A percentile compares a stretch with the other conserved stretches of the same genome.
phyloP scores from a whole-genome alignment of 1,139 yeast species.

The Suzukiozyma palmioleophila region DNA sequence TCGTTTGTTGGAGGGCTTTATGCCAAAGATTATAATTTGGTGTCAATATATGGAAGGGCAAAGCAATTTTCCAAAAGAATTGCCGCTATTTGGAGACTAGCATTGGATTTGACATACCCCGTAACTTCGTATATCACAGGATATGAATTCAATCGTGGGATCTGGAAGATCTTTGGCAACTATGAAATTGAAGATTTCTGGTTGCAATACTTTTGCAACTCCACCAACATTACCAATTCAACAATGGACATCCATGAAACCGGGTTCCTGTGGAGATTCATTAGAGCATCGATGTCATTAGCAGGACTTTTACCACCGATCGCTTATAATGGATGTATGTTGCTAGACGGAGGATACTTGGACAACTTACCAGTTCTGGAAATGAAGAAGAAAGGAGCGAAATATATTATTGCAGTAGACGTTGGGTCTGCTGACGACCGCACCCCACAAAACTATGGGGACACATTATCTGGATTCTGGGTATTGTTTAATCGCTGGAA shows the following conservation, averaged over 20 bases:
- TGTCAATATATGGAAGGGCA: constrained; percentile 85
- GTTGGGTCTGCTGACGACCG: constrained; percentile 94
- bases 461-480: constrained; percentile 90
- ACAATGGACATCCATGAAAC: constrained; percentile 90
- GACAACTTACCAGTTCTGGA: constrained; percentile 91
- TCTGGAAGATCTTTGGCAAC: constrained; percentile 94
- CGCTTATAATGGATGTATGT: constrained; percentile 85
- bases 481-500: constrained; percentile 84
- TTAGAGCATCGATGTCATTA: constrained; percentile 93
- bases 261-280: constrained; percentile 94
- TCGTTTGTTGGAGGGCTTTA: constrained; percentile 93
- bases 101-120: constrained; percentile 85
- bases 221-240: constrained; percentile 94
- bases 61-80: constrained; percentile 82
- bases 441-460: constrained; percentile 89
- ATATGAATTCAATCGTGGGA: constrained; percentile 92
- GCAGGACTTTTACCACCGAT: constrained; percentile 94
- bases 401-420: constrained; percentile 88
- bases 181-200: constrained; percentile 93
- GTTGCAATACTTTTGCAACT: constrained; percentile 83
- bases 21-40: constrained; percentile 87
- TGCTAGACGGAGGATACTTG: constrained; percentile 92
- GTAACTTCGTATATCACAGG: constrained; percentile 94
- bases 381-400: constrained; percentile 86
- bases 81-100: constrained; percentile 80